Conservation (phyloP, 1,284 basidiomycete species). For the Puccinia polysora region DNA sequence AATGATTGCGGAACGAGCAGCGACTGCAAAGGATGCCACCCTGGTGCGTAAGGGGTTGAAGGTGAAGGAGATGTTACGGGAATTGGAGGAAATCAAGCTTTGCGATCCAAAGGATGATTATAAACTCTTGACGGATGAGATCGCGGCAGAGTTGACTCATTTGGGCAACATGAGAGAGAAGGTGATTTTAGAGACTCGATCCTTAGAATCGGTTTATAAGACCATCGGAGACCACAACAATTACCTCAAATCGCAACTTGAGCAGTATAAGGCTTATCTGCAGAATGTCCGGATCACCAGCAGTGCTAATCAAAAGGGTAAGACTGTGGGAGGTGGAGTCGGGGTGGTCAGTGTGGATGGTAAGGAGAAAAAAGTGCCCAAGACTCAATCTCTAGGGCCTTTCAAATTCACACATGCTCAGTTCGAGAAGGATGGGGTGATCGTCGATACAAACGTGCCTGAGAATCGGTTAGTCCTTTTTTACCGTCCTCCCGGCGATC, state of each 20-base stretch:
- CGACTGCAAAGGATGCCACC: slow-evolving; percentile 91
- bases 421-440: slow-evolving; percentile 98
- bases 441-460: slow-evolving; percentile 96
- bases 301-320: slow-evolving; percentile 55
- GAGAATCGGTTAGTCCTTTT: slow-evolving; percentile 72
- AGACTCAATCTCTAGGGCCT: slow-evolving; percentile 77
- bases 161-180: slow-evolving; percentile 95
- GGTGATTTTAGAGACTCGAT: slow-evolving; percentile 84
- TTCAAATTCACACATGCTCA: slow-evolving; percentile 97
- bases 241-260: slow-evolving; percentile 89
- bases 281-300: slow-evolving; percentile 87
- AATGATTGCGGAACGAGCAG: slow-evolving; percentile 86
- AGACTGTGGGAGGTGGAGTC: slow-evolving; percentile 80
- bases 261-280: slow-evolving; percentile 98
- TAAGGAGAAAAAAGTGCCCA: slow-evolving; percentile 87
- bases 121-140: slow-evolving; percentile 94
- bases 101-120: slow-evolving; percentile 71
- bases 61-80: slow-evolving; percentile 95
- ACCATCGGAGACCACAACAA: slow-evolving; percentile 99
- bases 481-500: no score
- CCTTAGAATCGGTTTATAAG: slow-evolving; percentile 92
- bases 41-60: slow-evolving; percentile 96
- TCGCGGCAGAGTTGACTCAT: slow-evolving; percentile 87
- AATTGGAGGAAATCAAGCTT: slow-evolving; percentile 84
- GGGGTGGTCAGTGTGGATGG: slow-evolving; percentile 93